These are phyloP conservation scores for Isatis tinctoria DNA, from an alignment of 345 rosid genomes.

Conservation along the genomic window DNA sequence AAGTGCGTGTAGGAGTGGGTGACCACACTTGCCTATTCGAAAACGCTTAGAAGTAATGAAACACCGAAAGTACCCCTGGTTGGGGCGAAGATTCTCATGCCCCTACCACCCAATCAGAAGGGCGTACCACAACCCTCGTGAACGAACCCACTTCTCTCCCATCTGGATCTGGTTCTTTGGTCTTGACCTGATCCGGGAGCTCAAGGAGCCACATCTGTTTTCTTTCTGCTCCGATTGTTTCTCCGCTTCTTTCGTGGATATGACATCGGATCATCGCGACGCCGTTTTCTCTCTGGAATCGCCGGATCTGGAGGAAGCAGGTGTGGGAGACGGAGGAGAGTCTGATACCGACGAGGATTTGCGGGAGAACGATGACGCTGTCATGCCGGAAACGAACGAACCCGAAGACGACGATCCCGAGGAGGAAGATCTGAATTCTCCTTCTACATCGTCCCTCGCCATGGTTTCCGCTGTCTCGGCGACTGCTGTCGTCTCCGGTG, in stretches of 20 bases:
- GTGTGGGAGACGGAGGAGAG: slow-evolving; percentile 31
- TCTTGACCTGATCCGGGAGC: not conserved
- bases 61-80: slow-evolving; percentile 24
- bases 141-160: slow-evolving; percentile 21
- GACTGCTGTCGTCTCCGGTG: slow-evolving; percentile 17
- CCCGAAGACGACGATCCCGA: slow-evolving; percentile 48
- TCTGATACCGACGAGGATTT: slow-evolving; percentile 38
- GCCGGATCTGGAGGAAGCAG: slow-evolving; percentile 53
- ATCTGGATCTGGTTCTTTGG: slow-evolving; percentile 8
- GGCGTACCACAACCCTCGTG: slow-evolving; percentile 26
- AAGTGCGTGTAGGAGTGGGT: slow-evolving; percentile 21
- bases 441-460: slow-evolving; percentile 38
- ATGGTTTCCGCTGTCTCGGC: slow-evolving; percentile 19
- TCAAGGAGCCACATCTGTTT: not conserved
- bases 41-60: not conserved
- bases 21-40: slow-evolving; percentile 2
- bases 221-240: not conserved
- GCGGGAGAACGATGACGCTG: slow-evolving; percentile 39
- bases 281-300: slow-evolving; percentile 49
- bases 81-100: slow-evolving; percentile 16
- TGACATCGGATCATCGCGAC: slow-evolving; percentile 66
- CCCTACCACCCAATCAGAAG: slow-evolving; percentile 12
- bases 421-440: slow-evolving; percentile 52
- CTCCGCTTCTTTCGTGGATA: not conserved
- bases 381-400: slow-evolving; percentile 32